Base-by-base conservation (phyloP, 345 rosid species). In the Psidium friedrichsthalianum region DNA sequence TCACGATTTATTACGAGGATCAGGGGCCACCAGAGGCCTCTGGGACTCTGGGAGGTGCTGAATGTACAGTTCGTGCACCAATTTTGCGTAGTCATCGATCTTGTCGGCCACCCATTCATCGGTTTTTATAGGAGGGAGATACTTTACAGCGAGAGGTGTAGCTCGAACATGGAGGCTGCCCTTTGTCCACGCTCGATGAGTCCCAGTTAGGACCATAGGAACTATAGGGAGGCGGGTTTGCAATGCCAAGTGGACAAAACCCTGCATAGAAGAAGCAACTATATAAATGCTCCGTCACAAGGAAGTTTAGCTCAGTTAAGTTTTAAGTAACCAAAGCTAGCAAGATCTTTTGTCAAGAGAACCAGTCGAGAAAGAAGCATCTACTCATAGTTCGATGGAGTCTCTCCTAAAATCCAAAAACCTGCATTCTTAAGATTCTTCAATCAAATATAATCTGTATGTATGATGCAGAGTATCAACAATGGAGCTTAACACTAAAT, bases 1-100 rank as follows among this genome's bases (percentile, higher is more conserved):
- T 69, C 25, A 69, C 25, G 80, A 69, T 44, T 69, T 69, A 69
- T 36, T 69, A 36, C 80, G 4, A 69, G 47, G 80, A 69, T 69
- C 25, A 9, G 80, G 47, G 80, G 80, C 80, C 80, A 36, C 25
- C 0, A 69, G 80, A 69, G 83, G 55, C 83, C 55, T 81, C 55
- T 51, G 83, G 55, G 54, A 81, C 83, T 81, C 89, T 1, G 90
- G 92, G 54, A 90, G 90, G 85, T 82, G 89, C n/a, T 82, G 44
- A 20, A 86, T 85, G 42, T 89, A 90, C 22, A 89, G 9, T 44
- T 89, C 87, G 24, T 85, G 90, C 12, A 89, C 83, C 88, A 89
- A 27, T 78, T 88, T 87, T 15, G 85, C 3, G 53, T 90, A 86
- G 52, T 74, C 86, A 10, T 88, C 86, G 0, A 90, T 78, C 74